Base-by-base conservation (phyloP, 1,284 basidiomycete genomes). In the Heterobasidion occidentale region DNA sequence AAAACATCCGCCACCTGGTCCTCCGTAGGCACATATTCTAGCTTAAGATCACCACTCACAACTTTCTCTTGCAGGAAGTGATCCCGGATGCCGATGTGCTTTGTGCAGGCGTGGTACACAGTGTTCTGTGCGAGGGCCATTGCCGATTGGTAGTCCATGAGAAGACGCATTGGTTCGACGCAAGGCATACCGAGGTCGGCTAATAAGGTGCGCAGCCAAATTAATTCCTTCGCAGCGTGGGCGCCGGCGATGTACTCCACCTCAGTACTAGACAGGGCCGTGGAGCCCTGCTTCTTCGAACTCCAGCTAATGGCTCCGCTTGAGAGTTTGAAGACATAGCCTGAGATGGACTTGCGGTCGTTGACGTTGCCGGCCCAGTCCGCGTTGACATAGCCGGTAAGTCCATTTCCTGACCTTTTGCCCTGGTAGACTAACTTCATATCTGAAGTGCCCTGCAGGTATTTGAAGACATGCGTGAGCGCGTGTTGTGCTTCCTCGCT, bases 401-500 rank as follows among this genome's bases (percentile, higher is more conserved):
- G 27, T 27, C 15, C 34, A 9, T 27, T n/a, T 6, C 3, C 20
- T 35, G 35, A 35, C 12, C 4, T 15, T 14, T 36, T 27, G 12
- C 49, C 7, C 20, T 35, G 3, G 34, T 51, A 51, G n/a, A 33
- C 12, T 2, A 36, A 27, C 19, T 27, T n/a, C 5, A 69, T 51
- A 14, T 65, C 47, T 9, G 60, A 47, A 0, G 77, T 76, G 3
- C 71, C 71, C 14, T 70, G 67, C 1, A 80, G 67, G 59, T 80
- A 80, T 0, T 67, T 65, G 0, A 78, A 61, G 3, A 77, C 66
- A 7, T 67, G 66, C 12, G n/a, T n/a, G n/a, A n/a, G n/a, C n/a
- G n/a, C n/a, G n/a, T n/a, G n/a, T n/a, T n/a, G n/a, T n/a, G n/a
- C n/a, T n/a, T n/a, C n/a, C n/a, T n/a, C n/a, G n/a, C n/a, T n/a